Conservation (phyloP, 2,329 filamentous ascomycete genomes). For the Talaromyces piceae region DNA sequence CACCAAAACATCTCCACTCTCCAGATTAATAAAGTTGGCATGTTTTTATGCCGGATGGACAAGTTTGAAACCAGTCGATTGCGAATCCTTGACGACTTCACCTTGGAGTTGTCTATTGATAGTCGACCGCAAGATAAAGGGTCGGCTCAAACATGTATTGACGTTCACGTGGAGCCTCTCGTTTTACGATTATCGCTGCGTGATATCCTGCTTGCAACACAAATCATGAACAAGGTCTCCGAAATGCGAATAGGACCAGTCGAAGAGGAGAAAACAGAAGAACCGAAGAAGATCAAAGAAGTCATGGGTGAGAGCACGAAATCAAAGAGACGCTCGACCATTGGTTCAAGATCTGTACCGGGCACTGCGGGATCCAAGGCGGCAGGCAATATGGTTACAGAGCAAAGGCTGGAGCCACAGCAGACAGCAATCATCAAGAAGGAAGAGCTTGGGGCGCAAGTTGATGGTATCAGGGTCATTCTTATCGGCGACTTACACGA, state of each 20-base stretch:
- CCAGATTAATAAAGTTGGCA: slow-evolving; percentile 87
- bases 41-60: slow-evolving; percentile 99
- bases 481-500: slow-evolving; percentile 95
- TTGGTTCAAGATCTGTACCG: slow-evolving; percentile 33
- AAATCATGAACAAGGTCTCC: slow-evolving; percentile 84
- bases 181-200: slow-evolving; percentile 84
- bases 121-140: slow-evolving; percentile 53
- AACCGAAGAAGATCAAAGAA: slow-evolving; percentile 45
- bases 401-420: slow-evolving; percentile 30
- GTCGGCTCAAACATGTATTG: slow-evolving; percentile 65
- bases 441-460: slow-evolving; percentile 76
- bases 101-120: slow-evolving; percentile 81
- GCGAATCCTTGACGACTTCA: slow-evolving; percentile 94
- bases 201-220: slow-evolving; percentile 87
- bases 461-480: slow-evolving; percentile 85
- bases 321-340: slow-evolving; percentile 36
- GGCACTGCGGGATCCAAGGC: slow-evolving; percentile 34
- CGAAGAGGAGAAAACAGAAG: slow-evolving; percentile 45
- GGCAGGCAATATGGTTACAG: slow-evolving; percentile 35
- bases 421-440: slow-evolving; percentile 52
- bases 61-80: slow-evolving; percentile 85
- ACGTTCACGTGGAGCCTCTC: slow-evolving; percentile 81
- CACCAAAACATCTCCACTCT: slow-evolving; percentile 91
- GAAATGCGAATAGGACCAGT: slow-evolving; percentile 60
- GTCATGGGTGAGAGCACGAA: slow-evolving; percentile 27